These are phyloP conservation scores for Russula vinacea DNA, from an alignment of 768 basidiomycete species.

Conservation along the genomic window DNA sequence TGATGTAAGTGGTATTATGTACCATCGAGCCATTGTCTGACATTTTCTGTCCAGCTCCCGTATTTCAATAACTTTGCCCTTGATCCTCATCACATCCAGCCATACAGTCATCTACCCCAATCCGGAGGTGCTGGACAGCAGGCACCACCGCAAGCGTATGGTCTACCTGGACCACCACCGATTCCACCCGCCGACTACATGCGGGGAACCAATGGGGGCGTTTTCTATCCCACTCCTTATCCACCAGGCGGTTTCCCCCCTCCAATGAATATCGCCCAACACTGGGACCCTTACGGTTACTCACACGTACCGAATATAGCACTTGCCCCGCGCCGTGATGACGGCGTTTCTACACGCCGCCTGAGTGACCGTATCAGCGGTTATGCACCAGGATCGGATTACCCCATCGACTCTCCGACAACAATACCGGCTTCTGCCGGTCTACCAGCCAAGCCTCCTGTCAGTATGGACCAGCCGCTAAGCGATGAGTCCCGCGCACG, in stretches of 20 bases:
- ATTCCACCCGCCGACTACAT: slow-evolving; percentile 36
- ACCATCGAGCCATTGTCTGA: slow-evolving; percentile 22
- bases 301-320: slow-evolving; percentile 39
- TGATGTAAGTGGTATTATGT: slow-evolving; percentile 53
- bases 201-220: slow-evolving; percentile 30
- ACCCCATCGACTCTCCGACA: slow-evolving; percentile 43
- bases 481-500: slow-evolving; percentile 41
- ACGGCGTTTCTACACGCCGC: slow-evolving; percentile 55
- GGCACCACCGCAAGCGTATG: slow-evolving; percentile 82
- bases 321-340: slow-evolving; percentile 54
- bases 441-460: slow-evolving; percentile 73
- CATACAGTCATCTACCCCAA: slow-evolving; percentile 75
- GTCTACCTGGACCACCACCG: slow-evolving; percentile 60
- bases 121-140: slow-evolving; percentile 62
- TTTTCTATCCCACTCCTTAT: slow-evolving; percentile 41
- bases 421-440: slow-evolving; percentile 60
- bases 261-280: slow-evolving; percentile 41
- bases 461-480: slow-evolving; percentile 44
- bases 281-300: slow-evolving; percentile 49
- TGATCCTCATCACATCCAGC: slow-evolving; percentile 90
- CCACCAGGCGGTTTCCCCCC: slow-evolving; percentile 43
- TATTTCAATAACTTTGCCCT: slow-evolving; percentile 96
- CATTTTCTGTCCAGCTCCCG: slow-evolving; percentile 53
- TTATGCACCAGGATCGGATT: slow-evolving; percentile 53
- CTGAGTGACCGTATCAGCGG: slow-evolving; percentile 82